phyloP scores from a whole-genome alignment of 2,329 filamentous ascomycete genomes.

The Aplosporella prunicola region DNA sequence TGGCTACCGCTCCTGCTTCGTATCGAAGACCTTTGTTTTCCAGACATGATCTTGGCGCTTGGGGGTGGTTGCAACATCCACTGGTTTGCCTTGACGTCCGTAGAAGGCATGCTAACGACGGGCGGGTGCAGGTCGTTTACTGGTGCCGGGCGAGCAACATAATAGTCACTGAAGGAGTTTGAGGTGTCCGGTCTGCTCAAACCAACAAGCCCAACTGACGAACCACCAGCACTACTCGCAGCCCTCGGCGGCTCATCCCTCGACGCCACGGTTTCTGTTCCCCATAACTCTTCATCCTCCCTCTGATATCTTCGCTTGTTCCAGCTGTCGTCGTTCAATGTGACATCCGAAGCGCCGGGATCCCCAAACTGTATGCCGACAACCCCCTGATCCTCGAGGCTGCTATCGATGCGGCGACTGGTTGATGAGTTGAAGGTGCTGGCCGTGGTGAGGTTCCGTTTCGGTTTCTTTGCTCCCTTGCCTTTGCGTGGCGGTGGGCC shows the following conservation, averaged over 20 bases:
- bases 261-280: slow-evolving; percentile 36
- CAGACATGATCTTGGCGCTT: slow-evolving; percentile 83
- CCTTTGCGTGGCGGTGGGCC: slow-evolving; percentile 53
- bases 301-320: slow-evolving; percentile 73
- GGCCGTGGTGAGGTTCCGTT: slow-evolving; percentile 51
- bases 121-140: slow-evolving; percentile 82
- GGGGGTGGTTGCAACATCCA: slow-evolving; percentile 95
- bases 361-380: slow-evolving; percentile 14
- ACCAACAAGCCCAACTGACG: slow-evolving; percentile 23
- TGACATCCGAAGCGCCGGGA: slow-evolving; percentile 21
- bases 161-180: slow-evolving; percentile 22
- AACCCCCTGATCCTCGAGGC: slow-evolving; percentile 16
- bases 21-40: slow-evolving; percentile 54
- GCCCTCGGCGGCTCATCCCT: slow-evolving; percentile 43
- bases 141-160: slow-evolving; percentile 48
- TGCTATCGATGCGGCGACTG: slow-evolving; percentile 38
- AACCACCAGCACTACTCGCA: slow-evolving; percentile 17
- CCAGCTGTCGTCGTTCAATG: slow-evolving; percentile 47
- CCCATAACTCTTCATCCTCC: slow-evolving; percentile 83
- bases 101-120: slow-evolving; percentile 66
- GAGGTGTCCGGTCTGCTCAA: slow-evolving; percentile 20
- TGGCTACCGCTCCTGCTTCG: slow-evolving; percentile 47
- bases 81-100: slow-evolving; percentile 58
- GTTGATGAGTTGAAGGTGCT: slow-evolving; percentile 39
- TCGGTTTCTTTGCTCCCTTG: slow-evolving; percentile 48